Conservation (phyloP, 2,329 filamentous ascomycete genomes). For the Fusarium redolens region DNA sequence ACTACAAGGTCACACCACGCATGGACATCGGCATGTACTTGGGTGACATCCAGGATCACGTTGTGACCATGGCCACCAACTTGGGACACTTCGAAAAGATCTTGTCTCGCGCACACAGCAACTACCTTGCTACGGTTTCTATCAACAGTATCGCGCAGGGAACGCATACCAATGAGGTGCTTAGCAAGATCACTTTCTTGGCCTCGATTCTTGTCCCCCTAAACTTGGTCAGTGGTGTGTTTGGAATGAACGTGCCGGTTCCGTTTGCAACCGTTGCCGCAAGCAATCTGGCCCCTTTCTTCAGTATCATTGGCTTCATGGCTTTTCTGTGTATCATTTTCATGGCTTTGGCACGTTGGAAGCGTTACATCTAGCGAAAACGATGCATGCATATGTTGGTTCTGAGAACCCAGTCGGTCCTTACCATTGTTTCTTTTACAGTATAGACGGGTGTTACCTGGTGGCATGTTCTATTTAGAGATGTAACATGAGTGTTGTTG, state of each 20-base stretch:
- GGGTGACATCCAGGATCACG: constrained; percentile 98
- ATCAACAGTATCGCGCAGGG: constrained; percentile 92
- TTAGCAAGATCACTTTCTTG: constrained; percentile 94
- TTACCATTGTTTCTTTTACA: constrained; percentile 19
- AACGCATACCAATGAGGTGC: constrained; percentile 85
- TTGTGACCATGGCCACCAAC: constrained; percentile 99
- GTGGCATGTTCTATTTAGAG: constrained; percentile 24
- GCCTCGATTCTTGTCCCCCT: constrained; percentile 96
- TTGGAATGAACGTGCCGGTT: constrained; percentile 87
- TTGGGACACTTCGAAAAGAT: constrained; percentile 97
- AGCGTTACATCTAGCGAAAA: constrained; percentile 59
- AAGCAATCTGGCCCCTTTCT: constrained; percentile 58
- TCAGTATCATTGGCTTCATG: constrained; percentile 55
- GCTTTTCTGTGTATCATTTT: constrained; percentile 62
- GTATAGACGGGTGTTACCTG: constrained; percentile 32
- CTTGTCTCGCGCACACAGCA: constrained; percentile 91
- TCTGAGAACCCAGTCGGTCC: neutral
- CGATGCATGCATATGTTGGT: constrained; percentile 49
- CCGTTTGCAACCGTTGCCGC: constrained; percentile 65
- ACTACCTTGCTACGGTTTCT: constrained; percentile 93
- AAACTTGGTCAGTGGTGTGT: constrained; percentile 88
- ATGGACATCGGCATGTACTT: constrained; percentile 98
- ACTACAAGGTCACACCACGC: constrained; percentile 93
- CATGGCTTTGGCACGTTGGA: constrained; percentile 58
- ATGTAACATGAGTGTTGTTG: constrained; percentile 2